Conservation (phyloP, 768 basidiomycete genomes). For the Clathrus columnatus region DNA sequence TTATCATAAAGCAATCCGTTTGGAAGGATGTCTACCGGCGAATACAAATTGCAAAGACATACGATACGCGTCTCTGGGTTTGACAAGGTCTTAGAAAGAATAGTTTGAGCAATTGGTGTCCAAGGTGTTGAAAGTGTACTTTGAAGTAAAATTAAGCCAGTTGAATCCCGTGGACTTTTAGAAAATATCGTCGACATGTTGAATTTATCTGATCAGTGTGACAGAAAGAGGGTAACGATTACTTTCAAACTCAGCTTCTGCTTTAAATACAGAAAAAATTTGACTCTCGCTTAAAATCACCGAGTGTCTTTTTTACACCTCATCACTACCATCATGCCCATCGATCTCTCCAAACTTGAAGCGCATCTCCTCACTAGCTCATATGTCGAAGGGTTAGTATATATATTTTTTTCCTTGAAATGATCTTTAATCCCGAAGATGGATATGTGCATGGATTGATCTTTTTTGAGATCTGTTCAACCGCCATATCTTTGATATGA, state of each 20-base stretch:
- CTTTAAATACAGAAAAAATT: background rate
- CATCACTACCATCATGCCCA: slow-evolving; percentile 42
- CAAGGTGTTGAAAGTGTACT: background rate
- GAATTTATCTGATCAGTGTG: too few relatives aligned
- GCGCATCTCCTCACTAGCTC: slow-evolving; percentile 79
- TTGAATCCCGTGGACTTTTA: too few relatives aligned
- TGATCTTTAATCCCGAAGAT: background rate
- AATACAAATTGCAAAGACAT: slow-evolving; percentile 43
- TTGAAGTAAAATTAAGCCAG: slow-evolving; percentile 1
- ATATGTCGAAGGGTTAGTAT: slow-evolving; percentile 84
- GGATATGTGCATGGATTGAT: background rate
- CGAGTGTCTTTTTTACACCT: background rate
- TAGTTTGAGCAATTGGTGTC: background rate
- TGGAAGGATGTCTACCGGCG: slow-evolving; percentile 37
- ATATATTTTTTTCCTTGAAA: slow-evolving; percentile 9
- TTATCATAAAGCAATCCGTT: slow-evolving; percentile 14
- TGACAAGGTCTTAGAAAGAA: background rate
- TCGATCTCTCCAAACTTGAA: slow-evolving; percentile 67
- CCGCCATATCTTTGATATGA: slow-evolving; percentile 30
- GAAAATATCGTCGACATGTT: too few relatives aligned
- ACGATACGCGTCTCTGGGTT: background rate
- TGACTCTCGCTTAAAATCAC: background rate
- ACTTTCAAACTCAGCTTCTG: background rate
- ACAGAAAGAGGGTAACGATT: too few relatives aligned
- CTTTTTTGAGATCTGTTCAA: too few relatives aligned